Evolutionary conservation across 805 yeast species (phyloP).

Genomic region (Yarrowia phangngaensis): DNA sequence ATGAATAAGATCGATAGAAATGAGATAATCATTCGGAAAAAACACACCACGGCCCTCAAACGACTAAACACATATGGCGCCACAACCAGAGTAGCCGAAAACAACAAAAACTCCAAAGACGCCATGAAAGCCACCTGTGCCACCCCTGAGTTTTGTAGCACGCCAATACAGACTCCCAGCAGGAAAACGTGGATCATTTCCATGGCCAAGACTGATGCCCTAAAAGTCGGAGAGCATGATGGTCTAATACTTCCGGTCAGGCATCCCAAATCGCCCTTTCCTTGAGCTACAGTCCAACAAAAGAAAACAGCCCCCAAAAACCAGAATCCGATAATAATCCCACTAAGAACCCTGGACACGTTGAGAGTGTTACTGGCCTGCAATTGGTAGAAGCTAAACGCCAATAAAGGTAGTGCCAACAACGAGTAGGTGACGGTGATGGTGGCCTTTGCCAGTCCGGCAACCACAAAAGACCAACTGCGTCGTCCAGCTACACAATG

Average conservation of each 20-base stretch:
- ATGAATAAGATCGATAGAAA: conserved; percentile 10
- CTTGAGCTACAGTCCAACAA: background rate
- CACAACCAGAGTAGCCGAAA: conserved; percentile 31
- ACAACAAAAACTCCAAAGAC: conserved; percentile 33
- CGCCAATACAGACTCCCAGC: conserved; percentile 33
- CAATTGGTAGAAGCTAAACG: conserved; percentile 28
- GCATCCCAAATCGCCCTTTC: conserved; percentile 2
- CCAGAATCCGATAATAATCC: conserved; percentile 30
- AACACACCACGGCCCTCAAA: background rate
- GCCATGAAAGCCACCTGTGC: conserved; percentile 40
- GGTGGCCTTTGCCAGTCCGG: conserved; percentile 31
- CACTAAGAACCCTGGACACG: conserved; percentile 36
- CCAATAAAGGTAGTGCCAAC: conserved; percentile 29
- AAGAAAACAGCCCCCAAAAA: background rate
- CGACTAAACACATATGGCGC: conserved; percentile 1
- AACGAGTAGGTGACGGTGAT: conserved; percentile 6
- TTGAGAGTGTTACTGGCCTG: conserved; percentile 34
- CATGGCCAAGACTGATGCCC: conserved; percentile 4
- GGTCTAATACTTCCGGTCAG: conserved; percentile 6
- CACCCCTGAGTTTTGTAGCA: conserved; percentile 37
- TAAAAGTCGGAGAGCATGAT: background rate
- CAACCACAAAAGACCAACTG: conserved; percentile 1
- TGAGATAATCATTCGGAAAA: background rate
- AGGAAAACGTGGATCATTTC: conserved; percentile 8
- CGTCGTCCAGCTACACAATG: background rate